These are phyloP conservation scores for Exophiala mesophila DNA, from an alignment of 2,329 filamentous ascomycete species.

Conservation along the genomic window DNA sequence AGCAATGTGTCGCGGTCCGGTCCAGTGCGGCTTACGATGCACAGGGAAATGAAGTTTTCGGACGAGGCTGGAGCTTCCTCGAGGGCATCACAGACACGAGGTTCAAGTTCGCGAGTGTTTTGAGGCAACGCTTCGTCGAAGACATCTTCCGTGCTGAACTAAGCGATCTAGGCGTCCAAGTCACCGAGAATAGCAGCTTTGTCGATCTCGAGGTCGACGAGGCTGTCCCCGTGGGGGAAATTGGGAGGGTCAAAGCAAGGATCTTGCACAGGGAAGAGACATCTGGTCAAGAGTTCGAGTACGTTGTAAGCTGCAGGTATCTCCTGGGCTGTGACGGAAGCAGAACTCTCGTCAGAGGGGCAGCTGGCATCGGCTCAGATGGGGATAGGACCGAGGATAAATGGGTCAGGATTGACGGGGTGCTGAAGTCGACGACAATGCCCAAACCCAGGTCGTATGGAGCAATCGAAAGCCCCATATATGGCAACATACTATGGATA, in stretches of 20 bases:
- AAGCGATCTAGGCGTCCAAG: conserved; percentile 33
- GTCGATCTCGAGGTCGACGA: conserved; percentile 36
- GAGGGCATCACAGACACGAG: conserved; percentile 49
- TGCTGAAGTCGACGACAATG: conserved; percentile 43
- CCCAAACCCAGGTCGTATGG: conserved; percentile 47
- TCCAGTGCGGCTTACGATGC: conserved; percentile 47
- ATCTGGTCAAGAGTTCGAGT: conserved; percentile 20
- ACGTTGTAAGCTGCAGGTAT: conserved; percentile 40
- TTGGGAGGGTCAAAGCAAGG: conserved; percentile 26
- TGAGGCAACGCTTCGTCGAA: conserved; percentile 54
- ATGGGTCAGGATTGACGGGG: conserved; percentile 52
- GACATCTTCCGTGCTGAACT: conserved; percentile 46
- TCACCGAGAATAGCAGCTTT: conserved; percentile 36
- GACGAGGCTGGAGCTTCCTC: conserved; percentile 51
- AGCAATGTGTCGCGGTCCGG: conserved; percentile 50
- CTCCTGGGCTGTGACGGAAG: conserved; percentile 51
- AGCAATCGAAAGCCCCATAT: conserved; percentile 48
- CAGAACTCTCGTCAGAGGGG: conserved; percentile 44
- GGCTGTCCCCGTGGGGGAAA: conserved; percentile 23
- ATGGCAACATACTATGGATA: conserved; percentile 54
- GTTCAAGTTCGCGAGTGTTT: conserved; percentile 50
- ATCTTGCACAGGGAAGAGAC: conserved; percentile 30
- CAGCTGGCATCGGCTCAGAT: conserved; percentile 46
- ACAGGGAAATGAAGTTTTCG: conserved; percentile 42
- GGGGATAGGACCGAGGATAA: conserved; percentile 47